Base-by-base conservation (phyloP, 495 filamentous ascomycete species). In the Penicillium ucsense region DNA sequence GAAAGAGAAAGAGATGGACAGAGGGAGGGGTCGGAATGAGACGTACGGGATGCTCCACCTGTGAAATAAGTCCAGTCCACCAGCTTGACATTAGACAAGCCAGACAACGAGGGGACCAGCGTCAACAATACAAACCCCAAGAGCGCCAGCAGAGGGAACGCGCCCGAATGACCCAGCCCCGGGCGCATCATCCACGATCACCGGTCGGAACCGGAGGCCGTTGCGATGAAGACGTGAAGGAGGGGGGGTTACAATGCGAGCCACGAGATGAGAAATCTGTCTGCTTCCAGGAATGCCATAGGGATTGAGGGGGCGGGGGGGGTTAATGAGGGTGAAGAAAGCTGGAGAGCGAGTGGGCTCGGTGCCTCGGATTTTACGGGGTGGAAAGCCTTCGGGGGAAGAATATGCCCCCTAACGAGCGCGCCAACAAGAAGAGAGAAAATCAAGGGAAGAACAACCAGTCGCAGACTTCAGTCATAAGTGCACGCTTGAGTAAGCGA, bases 91-190 rank as follows among this genome's bases (percentile, higher is more conserved):
- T 55, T 64, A 41, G 63, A 58, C 27, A 66, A 52, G 46, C 52
- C 64, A 38, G 65, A 59, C 35, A 71, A 46, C 35, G 65, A 66
- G 31, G 64, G 62, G 36, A 63, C 62, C 47, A 71, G 41, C 27
- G 62, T 67, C 40, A 72, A 54, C 31, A 72, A 52, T 44, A 61
- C 62, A 43, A 68, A 66, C 30, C 68, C 51, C 38, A 71, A 12
- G 46, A 72, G 43, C 31, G 55, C 63, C 37, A 72, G 55, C 41
- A 72, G 60, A 49, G 67, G 63, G 45, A 71, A 60, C 36, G 67
- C 64, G 52, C 64, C 62, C 46, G 67, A 59, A 58, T 63, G 68
- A 39, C 57, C 58, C 34, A 72, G 48, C 30, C 66, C 66, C 47
- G 64, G 63, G 50, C 67, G 62, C 68, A 72, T 72, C 46, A 51